These are phyloP conservation scores for Ophiostoma pallidulum DNA, from an alignment of 2,329 filamentous ascomycete species.

Conservation along the genomic window DNA sequence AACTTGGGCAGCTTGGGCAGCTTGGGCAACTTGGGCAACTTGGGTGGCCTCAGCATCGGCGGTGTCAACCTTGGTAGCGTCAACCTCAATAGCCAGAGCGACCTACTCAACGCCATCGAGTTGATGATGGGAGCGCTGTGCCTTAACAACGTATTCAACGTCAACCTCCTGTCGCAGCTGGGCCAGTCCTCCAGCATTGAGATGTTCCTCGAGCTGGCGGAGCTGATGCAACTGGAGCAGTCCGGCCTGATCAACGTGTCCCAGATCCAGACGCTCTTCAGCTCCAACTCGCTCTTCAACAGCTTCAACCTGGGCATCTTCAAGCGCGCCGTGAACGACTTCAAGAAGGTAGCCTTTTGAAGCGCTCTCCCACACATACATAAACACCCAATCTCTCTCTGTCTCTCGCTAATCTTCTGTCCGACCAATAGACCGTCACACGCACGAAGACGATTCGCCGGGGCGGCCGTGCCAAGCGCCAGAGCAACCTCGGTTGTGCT, in stretches of 20 bases:
- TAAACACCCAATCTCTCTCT: too few species aligned
- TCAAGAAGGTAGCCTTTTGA: slow-evolving; percentile 22
- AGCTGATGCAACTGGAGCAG: slow-evolving; percentile 24
- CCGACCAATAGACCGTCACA: slow-evolving; percentile 17
- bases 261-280: slow-evolving; percentile 23
- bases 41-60: slow-evolving; percentile 16
- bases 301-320: slow-evolving; percentile 19
- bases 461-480: slow-evolving; percentile 18
- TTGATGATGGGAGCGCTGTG: slow-evolving; percentile 23
- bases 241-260: slow-evolving; percentile 22
- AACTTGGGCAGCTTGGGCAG: not conserved
- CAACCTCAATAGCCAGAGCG: slow-evolving; percentile 22
- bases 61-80: slow-evolving; percentile 23
- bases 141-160: slow-evolving; percentile 19
- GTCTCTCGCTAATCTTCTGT: not conserved
- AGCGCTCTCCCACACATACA: too few species aligned
- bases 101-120: slow-evolving; percentile 23
- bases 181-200: slow-evolving; percentile 21
- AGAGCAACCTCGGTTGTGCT: slow-evolving; percentile 11
- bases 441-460: slow-evolving; percentile 19
- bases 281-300: slow-evolving; percentile 18
- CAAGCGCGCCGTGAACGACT: slow-evolving; percentile 22
- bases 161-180: slow-evolving; percentile 17
- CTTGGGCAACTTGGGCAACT: not conserved
- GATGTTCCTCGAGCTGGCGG: slow-evolving; percentile 25